Conservation (phyloP, 2,329 filamentous ascomycete genomes). For the Zasmidium cellare region DNA sequence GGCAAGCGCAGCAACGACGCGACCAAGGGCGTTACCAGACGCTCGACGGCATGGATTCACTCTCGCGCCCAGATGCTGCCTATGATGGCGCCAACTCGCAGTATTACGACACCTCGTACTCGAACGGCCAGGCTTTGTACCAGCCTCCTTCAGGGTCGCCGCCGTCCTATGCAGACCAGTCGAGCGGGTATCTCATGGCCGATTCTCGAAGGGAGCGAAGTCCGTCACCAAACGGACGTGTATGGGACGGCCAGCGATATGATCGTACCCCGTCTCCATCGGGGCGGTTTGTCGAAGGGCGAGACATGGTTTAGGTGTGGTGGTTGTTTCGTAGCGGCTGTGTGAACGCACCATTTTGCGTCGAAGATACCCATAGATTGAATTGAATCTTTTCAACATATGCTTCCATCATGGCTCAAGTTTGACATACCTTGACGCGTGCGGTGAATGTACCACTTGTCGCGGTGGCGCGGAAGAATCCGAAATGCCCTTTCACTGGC, state of each 20-base stretch:
- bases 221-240: slow-evolving; percentile 1
- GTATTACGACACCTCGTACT: slow-evolving; percentile 3
- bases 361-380: not conserved
- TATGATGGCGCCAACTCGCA: not conserved
- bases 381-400: not conserved
- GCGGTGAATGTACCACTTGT: not conserved
- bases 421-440: not conserved
- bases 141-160: slow-evolving; percentile 5
- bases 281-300: not conserved
- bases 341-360: not conserved
- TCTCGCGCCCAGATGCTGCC: slow-evolving; percentile 6
- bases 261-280: slow-evolving; percentile 6
- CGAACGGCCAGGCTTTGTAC: slow-evolving; percentile 2
- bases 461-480: not conserved
- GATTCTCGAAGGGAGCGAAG: not conserved
- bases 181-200: slow-evolving; percentile 1
- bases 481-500: not conserved
- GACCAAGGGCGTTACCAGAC: slow-evolving; percentile 15
- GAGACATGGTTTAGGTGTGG: slow-evolving; percentile 8
- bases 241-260: slow-evolving; percentile 8
- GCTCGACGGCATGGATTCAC: slow-evolving; percentile 14
- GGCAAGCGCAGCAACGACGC: not conserved
- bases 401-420: no score
- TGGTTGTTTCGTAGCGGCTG: not conserved
- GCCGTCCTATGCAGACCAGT: slow-evolving; percentile 3